Evolutionary conservation across 2,329 filamentous ascomycete species (phyloP).

Genomic region (Pseudocercospora macadamiae): DNA sequence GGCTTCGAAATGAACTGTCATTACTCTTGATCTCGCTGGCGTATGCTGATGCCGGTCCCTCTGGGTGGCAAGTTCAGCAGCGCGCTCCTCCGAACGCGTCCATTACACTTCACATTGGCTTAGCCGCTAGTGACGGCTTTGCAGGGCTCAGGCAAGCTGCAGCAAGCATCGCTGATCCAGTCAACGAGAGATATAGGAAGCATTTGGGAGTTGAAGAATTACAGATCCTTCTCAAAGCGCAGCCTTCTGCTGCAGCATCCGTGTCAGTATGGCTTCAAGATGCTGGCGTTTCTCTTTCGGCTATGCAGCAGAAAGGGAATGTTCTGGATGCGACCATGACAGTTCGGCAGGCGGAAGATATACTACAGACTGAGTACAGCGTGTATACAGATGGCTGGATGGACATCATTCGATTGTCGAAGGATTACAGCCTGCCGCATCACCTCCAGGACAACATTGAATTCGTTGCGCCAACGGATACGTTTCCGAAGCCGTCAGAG

Average conservation of each 20-base stretch:
- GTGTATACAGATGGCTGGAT: slow-evolving; percentile 12
- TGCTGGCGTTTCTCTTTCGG: neutral
- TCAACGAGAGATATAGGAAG: neutral
- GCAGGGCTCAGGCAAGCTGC: slow-evolving; percentile 4
- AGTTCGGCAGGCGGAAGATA: neutral
- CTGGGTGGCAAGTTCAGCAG: neutral
- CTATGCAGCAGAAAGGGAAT: neutral
- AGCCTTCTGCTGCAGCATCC: neutral
- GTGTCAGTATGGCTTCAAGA: neutral
- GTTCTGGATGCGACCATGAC: slow-evolving; percentile 2
- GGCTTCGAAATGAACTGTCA: neutral
- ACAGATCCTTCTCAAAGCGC: neutral
- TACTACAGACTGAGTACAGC: slow-evolving; percentile 10
- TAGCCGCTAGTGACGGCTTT: neutral
- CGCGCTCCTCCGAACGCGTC: slow-evolving; percentile 6
- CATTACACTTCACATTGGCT: slow-evolving; percentile 14
- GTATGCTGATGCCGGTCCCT: neutral
- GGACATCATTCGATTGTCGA: slow-evolving; percentile 15
- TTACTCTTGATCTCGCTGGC: neutral
- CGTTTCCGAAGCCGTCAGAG: neutral
- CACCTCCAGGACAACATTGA: neutral
- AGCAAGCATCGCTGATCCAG: neutral
- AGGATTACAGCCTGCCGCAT: slow-evolving; percentile 10
- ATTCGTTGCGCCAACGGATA: neutral
- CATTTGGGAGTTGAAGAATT: neutral